Evolutionary conservation across 2,329 filamentous ascomycete species (phyloP).

Genomic region (Lachnellula occidentalis): DNA sequence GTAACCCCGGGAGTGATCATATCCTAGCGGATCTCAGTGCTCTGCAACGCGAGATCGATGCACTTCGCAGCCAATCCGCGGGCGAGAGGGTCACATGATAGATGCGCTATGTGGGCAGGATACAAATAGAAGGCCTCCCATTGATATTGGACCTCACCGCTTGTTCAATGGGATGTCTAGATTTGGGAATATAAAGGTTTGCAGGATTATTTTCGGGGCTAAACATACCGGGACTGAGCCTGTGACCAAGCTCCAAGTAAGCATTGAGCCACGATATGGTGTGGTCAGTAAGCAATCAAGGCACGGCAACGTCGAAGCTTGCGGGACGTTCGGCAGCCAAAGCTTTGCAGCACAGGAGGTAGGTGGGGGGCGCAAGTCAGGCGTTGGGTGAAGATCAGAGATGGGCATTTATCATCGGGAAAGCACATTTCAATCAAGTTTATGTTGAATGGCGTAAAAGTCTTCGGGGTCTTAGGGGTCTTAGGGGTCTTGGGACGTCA

Average conservation of each 20-base stretch:
- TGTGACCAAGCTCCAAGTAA: not conserved
- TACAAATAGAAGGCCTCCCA: not conserved
- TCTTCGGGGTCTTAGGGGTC: not conserved
- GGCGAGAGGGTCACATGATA: slow-evolving; percentile 23
- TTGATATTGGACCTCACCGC: not conserved
- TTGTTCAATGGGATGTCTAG: not conserved
- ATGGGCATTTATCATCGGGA: not conserved
- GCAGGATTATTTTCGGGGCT: not conserved
- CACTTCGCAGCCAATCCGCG: slow-evolving; percentile 43
- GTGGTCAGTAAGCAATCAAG: not conserved
- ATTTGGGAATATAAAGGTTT: not conserved
- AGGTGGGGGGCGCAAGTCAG: not conserved
- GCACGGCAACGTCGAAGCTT: not conserved
- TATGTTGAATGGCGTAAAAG: slow-evolving; percentile 3
- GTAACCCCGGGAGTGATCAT: slow-evolving; percentile 42
- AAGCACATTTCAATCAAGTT: not conserved
- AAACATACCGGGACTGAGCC: not conserved
- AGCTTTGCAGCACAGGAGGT: not conserved
- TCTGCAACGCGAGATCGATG: slow-evolving; percentile 72
- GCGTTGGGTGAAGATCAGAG: not conserved
- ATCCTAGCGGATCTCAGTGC: slow-evolving; percentile 69
- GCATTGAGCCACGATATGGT: no score
- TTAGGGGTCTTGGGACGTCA: not conserved
- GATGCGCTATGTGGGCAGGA: slow-evolving; percentile 3
- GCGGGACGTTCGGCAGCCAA: not conserved